Conservation (phyloP, 164 flowering plant genomes). For the Chimonanthus praecox region DNA sequence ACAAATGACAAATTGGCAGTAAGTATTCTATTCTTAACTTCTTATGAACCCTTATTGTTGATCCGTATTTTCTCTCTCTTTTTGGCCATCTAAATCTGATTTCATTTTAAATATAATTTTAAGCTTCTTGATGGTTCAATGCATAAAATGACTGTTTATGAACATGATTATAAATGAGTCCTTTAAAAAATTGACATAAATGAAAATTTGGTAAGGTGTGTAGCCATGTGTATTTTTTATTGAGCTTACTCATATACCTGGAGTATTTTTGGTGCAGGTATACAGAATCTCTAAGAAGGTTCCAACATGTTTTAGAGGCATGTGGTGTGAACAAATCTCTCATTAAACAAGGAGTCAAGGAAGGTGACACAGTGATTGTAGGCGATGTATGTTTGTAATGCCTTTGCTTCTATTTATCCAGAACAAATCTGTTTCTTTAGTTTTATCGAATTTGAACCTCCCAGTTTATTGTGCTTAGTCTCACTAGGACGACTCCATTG, state of each 20-base stretch:
- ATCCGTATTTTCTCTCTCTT: neutral
- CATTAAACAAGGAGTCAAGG: conserved; percentile 75
- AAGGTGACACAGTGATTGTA: conserved; percentile 85
- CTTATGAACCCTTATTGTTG: neutral
- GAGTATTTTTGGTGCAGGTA: conserved; percentile 44
- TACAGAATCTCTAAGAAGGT: conserved; percentile 77
- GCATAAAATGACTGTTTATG: neutral
- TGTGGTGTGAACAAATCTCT: conserved; percentile 91
- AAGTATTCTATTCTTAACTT: conserved; percentile 10
- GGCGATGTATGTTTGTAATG: conserved; percentile 59
- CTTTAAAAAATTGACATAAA: neutral
- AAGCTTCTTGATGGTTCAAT: neutral
- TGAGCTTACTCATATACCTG: neutral
- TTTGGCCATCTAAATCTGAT: neutral
- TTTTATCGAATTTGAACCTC: neutral
- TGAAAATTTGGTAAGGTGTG: neutral
- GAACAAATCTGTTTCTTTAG: neutral
- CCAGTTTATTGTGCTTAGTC: neutral
- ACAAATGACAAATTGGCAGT: conserved; percentile 99
- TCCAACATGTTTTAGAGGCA: conserved; percentile 94
- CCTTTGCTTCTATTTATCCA: neutral
- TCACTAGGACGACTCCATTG: neutral
- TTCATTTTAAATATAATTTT: no score
- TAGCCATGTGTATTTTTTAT: neutral
- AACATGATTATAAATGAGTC: no score